Percentiles rank a stretch among this genome's conserved stretches.
phyloP scores from a whole-genome alignment of 2,329 filamentous ascomycete species.

The Hypoxylon sp. region DNA sequence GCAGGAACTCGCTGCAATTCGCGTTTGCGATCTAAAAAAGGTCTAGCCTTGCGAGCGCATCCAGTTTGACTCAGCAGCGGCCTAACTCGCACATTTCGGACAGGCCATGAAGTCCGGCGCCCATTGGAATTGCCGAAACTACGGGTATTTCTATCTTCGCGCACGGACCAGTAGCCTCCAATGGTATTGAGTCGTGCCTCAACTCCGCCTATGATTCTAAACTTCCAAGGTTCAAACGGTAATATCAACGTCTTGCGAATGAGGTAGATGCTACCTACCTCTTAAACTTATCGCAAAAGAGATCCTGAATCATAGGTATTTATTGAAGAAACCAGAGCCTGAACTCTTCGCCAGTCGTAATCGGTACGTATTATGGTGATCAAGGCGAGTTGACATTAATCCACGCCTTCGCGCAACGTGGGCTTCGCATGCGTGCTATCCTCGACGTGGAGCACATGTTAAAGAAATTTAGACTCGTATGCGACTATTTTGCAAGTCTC shows the following conservation, averaged over 20 bases:
- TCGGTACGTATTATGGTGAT: background rate
- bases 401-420: background rate
- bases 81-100: conserved; percentile 38
- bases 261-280: no score
- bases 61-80: conserved; percentile 12
- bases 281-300: background rate
- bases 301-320: background rate
- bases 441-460: background rate
- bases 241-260: no score
- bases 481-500: background rate
- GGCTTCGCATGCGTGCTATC: background rate
- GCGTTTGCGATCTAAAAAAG: background rate
- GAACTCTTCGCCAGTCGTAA: background rate
- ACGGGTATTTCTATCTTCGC: background rate
- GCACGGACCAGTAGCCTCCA: background rate
- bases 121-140: background rate
- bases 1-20: conserved; percentile 6
- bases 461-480: background rate
- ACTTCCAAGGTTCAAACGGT: no score
- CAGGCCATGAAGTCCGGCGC: conserved; percentile 19
- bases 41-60: background rate
- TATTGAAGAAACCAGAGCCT: background rate
- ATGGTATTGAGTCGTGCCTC: no score
- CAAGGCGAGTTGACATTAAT: background rate
- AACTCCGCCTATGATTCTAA: no score